Percentiles rank a stretch among this genome's conserved stretches.
Conservation (phyloP, 768 basidiomycete species). For the Crassisporium funariophilum region DNA sequence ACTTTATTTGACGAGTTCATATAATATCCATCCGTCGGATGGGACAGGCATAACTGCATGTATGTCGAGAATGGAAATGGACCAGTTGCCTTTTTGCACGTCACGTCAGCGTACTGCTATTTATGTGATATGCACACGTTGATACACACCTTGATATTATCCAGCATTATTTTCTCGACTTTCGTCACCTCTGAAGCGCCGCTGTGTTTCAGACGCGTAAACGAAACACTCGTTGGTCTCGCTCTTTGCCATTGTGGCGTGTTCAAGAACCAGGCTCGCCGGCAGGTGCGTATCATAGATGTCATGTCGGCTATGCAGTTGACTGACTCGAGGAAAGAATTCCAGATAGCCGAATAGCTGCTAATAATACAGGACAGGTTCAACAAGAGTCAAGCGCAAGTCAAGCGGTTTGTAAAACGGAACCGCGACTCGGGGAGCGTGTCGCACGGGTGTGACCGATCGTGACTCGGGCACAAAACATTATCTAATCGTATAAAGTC, state of each 20-base stretch:
- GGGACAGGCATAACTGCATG: slow-evolving; percentile 89
- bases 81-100: slow-evolving; percentile 68
- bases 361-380: too few relatives aligned
- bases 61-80: slow-evolving; percentile 87
- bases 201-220: slow-evolving; percentile 9
- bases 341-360: not conserved
- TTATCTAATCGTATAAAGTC: slow-evolving; percentile 27
- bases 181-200: slow-evolving; percentile 30
- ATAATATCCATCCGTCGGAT: slow-evolving; percentile 93
- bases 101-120: too few relatives aligned
- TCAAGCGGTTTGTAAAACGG: too few relatives aligned
- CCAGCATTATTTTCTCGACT: slow-evolving; percentile 67
- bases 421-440: too few relatives aligned
- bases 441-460: slow-evolving; percentile 26
- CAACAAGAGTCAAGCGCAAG: too few relatives aligned
- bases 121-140: too few relatives aligned
- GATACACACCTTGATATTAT: slow-evolving; percentile 66
- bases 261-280: not conserved
- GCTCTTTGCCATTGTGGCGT: not conserved
- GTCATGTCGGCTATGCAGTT: slow-evolving; percentile 1
- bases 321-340: not conserved
- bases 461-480: slow-evolving; percentile 24
- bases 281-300: slow-evolving; percentile 6
- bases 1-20: slow-evolving; percentile 72
- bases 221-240: not conserved